phyloP scores from a whole-genome alignment of 768 basidiomycete species.

The Cantharellus cinnabarinus region DNA sequence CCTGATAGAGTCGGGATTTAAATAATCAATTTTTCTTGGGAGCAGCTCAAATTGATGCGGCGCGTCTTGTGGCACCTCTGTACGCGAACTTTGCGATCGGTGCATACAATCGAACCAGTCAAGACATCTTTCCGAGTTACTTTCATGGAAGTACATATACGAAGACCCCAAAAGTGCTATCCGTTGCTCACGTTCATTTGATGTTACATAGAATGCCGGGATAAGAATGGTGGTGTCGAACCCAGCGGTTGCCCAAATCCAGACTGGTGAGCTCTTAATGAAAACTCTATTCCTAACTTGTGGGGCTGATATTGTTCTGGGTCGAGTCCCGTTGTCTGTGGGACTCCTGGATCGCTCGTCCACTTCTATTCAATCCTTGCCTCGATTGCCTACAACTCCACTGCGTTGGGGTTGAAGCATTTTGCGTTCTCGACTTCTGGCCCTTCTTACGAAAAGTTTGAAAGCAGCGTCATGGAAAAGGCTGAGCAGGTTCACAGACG shows the following conservation, averaged over 20 bases:
- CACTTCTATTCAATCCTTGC: constrained; percentile 38
- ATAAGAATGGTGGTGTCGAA: constrained; percentile 25
- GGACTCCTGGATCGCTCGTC: constrained; percentile 61
- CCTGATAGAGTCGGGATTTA: background rate
- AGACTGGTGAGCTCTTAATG: constrained; percentile 24
- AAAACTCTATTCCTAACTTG: background rate
- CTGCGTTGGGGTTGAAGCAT: constrained; percentile 4
- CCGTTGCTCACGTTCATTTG: background rate
- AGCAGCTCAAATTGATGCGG: constrained; percentile 10
- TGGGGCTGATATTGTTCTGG: background rate
- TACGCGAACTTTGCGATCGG: constrained; percentile 24
- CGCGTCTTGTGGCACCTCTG: constrained; percentile 25
- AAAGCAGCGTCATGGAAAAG: background rate
- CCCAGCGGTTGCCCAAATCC: constrained; percentile 61
- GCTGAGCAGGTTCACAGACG: too few relatives aligned
- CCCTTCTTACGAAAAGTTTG: background rate
- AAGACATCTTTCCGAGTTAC: constrained; percentile 42
- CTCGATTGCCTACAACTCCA: constrained; percentile 29
- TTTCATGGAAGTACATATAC: constrained; percentile 39
- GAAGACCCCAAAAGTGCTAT: background rate
- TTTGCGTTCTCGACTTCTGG: background rate
- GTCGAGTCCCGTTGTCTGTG: constrained; percentile 28
- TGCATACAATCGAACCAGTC: constrained; percentile 26
- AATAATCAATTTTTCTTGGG: constrained; percentile 4
- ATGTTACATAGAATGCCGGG: constrained; percentile 26